Base-by-base conservation (phyloP, 2,329 filamentous ascomycete species). In the Cryoendolithus antarcticus region DNA sequence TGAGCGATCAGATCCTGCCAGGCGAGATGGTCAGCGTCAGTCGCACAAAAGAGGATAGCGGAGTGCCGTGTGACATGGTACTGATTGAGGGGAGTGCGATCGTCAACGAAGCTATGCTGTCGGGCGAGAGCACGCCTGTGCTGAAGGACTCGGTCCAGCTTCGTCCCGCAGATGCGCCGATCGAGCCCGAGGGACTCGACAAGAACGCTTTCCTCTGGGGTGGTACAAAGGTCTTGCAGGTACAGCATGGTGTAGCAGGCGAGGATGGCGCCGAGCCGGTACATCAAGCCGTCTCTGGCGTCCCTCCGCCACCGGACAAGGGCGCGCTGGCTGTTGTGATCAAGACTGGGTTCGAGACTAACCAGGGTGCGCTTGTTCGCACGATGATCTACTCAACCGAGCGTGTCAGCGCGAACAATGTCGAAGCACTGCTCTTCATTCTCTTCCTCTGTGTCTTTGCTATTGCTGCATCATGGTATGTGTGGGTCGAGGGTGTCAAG, bases 351-450 rank as follows among this genome's bases (percentile, higher is more conserved):
- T 98, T 98, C 55, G 93, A 98, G 65, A 98, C 91, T 8, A 96
- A 89, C 41, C 93, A 98, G 64, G 91, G 91, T 47, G 95, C 86
- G 62, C 75, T 98, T 44, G 91, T 98, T 44, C 83, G 91, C 46
- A 98, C 91, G 50, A 98, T 98, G 91, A 98, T 98, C 56, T 98
- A 94, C 68, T 95, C 93, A 1, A 98, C 91, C 2, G 91, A 98
- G 63, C 86, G 89, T 49, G 89, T 98, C 15, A 96, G 89, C n/a
- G 91, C 91, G 52, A 95, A 95, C 66, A 96, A 98, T 56, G 80
- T 80, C 33, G 91, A 98, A 64, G 91, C 91, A 2, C 67, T 98
- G n/a, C 72, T 93, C 44, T 98, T 98, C 68, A 98, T 98, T 49
- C 72, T 98, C 43, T 98, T 98, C 72, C 74, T 98, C 21, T 75